Evolutionary conservation across 2,329 filamentous ascomycete species (phyloP).

Genomic region (Calonectria pteridis): DNA sequence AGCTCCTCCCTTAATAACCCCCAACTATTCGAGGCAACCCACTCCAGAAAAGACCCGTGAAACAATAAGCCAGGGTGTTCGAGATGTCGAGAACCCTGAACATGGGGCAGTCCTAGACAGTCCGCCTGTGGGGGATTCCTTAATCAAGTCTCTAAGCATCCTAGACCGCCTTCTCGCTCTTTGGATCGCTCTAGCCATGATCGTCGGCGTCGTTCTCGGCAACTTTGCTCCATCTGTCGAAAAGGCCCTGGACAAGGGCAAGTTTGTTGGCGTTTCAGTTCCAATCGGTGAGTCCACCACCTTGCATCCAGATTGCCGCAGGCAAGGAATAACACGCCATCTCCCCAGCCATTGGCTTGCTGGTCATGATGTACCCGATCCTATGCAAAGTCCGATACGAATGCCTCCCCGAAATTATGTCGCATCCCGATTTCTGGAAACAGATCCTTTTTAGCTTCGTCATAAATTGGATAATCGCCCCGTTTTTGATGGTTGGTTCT

Average conservation of each 20-base stretch:
- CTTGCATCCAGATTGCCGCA: neutral
- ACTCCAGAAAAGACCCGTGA: constrained; percentile 8
- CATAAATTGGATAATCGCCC: constrained; percentile 87
- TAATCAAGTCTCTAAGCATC: constrained; percentile 66
- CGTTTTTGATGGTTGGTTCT: constrained; percentile 78
- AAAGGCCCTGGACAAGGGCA: constrained; percentile 74
- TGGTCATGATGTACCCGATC: constrained; percentile 97
- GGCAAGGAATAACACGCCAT: neutral
- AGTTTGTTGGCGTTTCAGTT: constrained; percentile 77
- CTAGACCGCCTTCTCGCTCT: constrained; percentile 74
- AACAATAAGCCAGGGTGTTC: neutral
- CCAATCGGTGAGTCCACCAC: constrained; percentile 67
- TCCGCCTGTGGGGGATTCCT: constrained; percentile 42
- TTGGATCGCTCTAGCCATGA: constrained; percentile 86
- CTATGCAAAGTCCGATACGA: constrained; percentile 89
- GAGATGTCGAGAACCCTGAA: constrained; percentile 28
- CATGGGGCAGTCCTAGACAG: neutral
- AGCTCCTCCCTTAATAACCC: neutral
- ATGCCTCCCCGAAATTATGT: constrained; percentile 75
- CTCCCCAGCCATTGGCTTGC: constrained; percentile 75
- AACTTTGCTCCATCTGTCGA: constrained; percentile 78
- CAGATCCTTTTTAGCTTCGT: constrained; percentile 83
- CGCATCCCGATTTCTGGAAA: constrained; percentile 75
- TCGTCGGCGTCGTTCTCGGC: constrained; percentile 78
- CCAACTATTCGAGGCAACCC: neutral